Conservation (phyloP, 2,329 filamentous ascomycete species). For the Blumeriella jaapii region DNA sequence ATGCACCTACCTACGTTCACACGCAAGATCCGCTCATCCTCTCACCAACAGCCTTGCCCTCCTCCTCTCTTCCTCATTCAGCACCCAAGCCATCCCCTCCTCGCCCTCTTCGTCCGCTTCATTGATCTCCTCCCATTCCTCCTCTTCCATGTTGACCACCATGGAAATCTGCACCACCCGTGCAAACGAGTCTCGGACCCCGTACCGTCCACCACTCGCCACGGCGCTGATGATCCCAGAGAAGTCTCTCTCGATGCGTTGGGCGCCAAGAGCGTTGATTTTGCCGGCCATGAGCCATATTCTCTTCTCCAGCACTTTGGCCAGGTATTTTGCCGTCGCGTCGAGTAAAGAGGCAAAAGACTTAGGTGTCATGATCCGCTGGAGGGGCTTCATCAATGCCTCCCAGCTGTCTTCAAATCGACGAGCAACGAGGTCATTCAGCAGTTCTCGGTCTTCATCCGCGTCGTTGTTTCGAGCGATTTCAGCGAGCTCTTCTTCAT, state of each 20-base stretch:
- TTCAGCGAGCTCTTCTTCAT: constrained; percentile 48
- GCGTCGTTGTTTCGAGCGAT: constrained; percentile 38
- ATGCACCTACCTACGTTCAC: not conserved
- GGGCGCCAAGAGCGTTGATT: constrained; percentile 69
- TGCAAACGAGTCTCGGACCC: constrained; percentile 64
- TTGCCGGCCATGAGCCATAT: constrained; percentile 68
- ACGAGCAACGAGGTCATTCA: constrained; percentile 58
- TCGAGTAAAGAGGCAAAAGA: constrained; percentile 69
- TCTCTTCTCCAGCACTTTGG: constrained; percentile 74
- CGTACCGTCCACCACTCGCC: constrained; percentile 59
- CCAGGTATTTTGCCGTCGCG: constrained; percentile 61
- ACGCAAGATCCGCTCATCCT: constrained; percentile 1
- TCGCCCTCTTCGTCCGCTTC: constrained; percentile 39
- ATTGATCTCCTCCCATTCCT: constrained; percentile 78
- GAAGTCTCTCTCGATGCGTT: constrained; percentile 75
- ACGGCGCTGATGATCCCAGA: constrained; percentile 60
- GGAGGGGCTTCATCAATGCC: constrained; percentile 71
- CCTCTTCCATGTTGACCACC: constrained; percentile 88
- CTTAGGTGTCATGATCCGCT: constrained; percentile 67
- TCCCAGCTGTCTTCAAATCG: constrained; percentile 83
- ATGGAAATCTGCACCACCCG: constrained; percentile 71
- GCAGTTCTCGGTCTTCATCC: constrained; percentile 35
- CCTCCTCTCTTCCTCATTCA: constrained; percentile 62
- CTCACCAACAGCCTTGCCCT: constrained; percentile 59
- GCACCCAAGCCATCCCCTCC: constrained; percentile 58